These are phyloP conservation scores for Acacia pycnantha DNA, from an alignment of 331 rosid species.

Conservation along the genomic window DNA sequence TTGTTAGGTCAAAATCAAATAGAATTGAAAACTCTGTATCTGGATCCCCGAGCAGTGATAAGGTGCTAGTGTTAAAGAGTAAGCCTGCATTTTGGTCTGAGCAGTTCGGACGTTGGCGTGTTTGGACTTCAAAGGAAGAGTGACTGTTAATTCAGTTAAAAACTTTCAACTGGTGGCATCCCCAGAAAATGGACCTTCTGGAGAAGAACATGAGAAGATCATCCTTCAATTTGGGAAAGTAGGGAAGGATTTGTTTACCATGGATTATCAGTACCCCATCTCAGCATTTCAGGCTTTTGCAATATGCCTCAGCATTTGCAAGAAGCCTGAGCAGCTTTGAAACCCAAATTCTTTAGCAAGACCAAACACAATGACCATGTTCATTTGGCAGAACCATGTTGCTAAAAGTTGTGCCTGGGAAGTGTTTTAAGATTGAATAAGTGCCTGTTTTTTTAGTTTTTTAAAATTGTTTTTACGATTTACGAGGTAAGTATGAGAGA, in stretches of 20 bases:
- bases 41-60: conserved; percentile 53
- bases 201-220: conserved; percentile 81
- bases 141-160: conserved; percentile 87
- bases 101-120: conserved; percentile 97
- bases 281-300: conserved; percentile 98
- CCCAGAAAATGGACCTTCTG: conserved; percentile 74
- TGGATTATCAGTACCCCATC: conserved; percentile 94
- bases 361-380: background rate
- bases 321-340: too few species aligned
- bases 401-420: background rate
- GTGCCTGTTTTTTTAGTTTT: too few species aligned
- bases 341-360: conserved; percentile 50
- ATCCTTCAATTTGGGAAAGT: conserved; percentile 93
- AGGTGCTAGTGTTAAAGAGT: conserved; percentile 68
- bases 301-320: conserved; percentile 96
- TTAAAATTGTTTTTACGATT: too few species aligned
- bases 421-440: background rate
- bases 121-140: conserved; percentile 91
- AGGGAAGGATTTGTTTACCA: conserved; percentile 81
- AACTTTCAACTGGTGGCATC: conserved; percentile 95
- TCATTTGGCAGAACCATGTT: background rate
- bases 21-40: conserved; percentile 47
- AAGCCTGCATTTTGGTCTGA: conserved; percentile 97
- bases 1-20: conserved; percentile 66
- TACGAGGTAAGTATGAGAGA: too few species aligned